These are phyloP conservation scores for Dinochytrium kinnereticum DNA, from an alignment of 371 early-diverging fungal genomes.

Conservation along the genomic window DNA sequence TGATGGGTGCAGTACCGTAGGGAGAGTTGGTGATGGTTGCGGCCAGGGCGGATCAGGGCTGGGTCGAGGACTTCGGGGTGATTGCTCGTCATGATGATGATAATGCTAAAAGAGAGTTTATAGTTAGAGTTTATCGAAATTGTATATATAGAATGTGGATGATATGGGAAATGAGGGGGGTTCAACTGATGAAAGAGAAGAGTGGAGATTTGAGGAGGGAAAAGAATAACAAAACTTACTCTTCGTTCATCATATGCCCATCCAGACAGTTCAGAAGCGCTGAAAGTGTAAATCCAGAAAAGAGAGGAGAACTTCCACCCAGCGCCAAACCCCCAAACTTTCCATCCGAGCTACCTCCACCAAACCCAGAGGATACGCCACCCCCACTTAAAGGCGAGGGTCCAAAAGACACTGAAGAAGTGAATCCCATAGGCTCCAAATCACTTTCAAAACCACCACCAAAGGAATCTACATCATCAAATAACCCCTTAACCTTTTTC, in stretches of 20 bases:
- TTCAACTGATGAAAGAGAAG: background rate
- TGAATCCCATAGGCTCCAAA: constrained; percentile 13
- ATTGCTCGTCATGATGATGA: constrained; percentile 89
- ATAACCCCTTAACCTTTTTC: constrained; percentile 1
- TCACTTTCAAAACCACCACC: background rate
- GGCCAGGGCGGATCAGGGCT: constrained; percentile 85
- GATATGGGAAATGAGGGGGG: background rate
- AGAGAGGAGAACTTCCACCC: constrained; percentile 21
- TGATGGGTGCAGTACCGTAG: constrained; percentile 67
- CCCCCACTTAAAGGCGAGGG: background rate
- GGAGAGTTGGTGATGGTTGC: constrained; percentile 81
- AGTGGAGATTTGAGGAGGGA: background rate
- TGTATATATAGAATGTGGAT: too few relatives aligned
- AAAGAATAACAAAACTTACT: constrained; percentile 39
- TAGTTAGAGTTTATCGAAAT: too few relatives aligned
- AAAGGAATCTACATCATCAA: background rate
- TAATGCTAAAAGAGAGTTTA: constrained; percentile 37
- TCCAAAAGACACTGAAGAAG: constrained; percentile 7
- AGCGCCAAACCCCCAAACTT: constrained; percentile 31
- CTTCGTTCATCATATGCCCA: constrained; percentile 79
- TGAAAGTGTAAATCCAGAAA: constrained; percentile 63
- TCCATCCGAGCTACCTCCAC: constrained; percentile 4
- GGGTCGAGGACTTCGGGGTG: constrained; percentile 82
- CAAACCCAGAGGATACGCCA: background rate
- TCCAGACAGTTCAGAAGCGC: constrained; percentile 82